These are phyloP conservation scores for Dryas octopetala DNA, from an alignment of 306 rosid species.

Conservation along the genomic window DNA sequence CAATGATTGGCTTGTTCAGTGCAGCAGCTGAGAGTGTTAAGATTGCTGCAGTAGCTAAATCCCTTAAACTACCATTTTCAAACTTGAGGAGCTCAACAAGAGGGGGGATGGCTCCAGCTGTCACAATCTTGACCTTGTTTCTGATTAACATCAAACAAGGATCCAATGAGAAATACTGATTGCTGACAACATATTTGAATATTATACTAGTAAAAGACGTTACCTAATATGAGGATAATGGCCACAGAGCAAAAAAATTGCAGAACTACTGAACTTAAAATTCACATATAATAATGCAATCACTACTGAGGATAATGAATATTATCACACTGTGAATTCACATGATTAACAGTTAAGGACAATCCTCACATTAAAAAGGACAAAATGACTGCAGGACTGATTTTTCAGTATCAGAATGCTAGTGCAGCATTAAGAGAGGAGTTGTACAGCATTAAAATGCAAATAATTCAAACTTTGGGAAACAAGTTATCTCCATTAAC, in stretches of 20 bases:
- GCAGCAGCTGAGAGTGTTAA: constrained; percentile 80
- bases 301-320: not conserved
- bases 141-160: constrained; percentile 45
- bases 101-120: constrained; percentile 78
- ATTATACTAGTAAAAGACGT: constrained; percentile 15
- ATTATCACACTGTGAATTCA: not conserved
- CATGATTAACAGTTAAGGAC: constrained; percentile 9
- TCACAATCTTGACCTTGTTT: constrained; percentile 80
- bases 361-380: not conserved
- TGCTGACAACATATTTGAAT: constrained; percentile 17
- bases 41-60: constrained; percentile 85
- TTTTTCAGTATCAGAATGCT: constrained; percentile 1
- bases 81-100: constrained; percentile 75
- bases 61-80: constrained; percentile 57
- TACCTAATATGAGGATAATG: not conserved
- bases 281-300: constrained; percentile 14
- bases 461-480: not conserved
- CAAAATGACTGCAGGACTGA: not conserved
- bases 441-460: not conserved
- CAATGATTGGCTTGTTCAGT: constrained; percentile 68
- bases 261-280: constrained; percentile 7
- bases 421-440: constrained; percentile 5
- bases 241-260: not conserved
- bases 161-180: constrained; percentile 28
- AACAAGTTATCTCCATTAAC: not conserved